These are phyloP conservation scores for Funneliformis geosporum DNA, from an alignment of 192 early-diverging fungal genomes.

Conservation along the genomic window DNA sequence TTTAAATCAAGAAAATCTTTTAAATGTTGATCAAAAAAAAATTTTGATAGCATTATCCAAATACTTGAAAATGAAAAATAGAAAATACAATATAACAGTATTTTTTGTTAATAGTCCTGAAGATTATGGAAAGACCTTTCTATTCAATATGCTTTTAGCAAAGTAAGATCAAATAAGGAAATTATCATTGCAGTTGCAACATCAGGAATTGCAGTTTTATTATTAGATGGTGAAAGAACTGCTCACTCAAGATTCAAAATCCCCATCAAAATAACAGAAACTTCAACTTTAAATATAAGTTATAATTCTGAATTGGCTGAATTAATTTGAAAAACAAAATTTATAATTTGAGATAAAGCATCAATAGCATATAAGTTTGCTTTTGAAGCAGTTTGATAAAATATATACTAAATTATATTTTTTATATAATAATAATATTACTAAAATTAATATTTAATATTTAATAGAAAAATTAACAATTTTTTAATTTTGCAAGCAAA, in stretches of 20 bases:
- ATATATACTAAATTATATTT: too few species aligned
- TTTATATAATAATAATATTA: too few species aligned
- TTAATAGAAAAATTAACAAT: too few species aligned
- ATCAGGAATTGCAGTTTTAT: conserved; percentile 37
- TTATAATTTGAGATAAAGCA: conserved; percentile 44
- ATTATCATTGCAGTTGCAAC: conserved; percentile 36
- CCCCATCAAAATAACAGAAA: conserved; percentile 18
- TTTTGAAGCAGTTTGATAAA: conserved; percentile 34
- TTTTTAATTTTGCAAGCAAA: too few species aligned
- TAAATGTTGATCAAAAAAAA: conserved; percentile 15
- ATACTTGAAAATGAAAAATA: background rate
- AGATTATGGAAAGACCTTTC: conserved; percentile 34
- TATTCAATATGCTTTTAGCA: conserved; percentile 35
- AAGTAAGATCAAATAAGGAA: background rate
- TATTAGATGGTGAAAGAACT: conserved; percentile 33
- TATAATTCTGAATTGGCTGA: background rate
- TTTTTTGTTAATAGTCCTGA: conserved; percentile 36
- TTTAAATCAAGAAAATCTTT: background rate
- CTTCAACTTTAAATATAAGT: conserved; percentile 33
- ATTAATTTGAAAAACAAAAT: background rate
- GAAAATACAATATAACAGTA: background rate
- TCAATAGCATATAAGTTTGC: conserved; percentile 31
- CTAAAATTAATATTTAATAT: too few species aligned
- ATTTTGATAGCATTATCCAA: conserved; percentile 2
- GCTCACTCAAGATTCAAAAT: conserved; percentile 45